Base-by-base conservation (phyloP, 2,329 filamentous ascomycete genomes). In the Phialophora macrospora region DNA sequence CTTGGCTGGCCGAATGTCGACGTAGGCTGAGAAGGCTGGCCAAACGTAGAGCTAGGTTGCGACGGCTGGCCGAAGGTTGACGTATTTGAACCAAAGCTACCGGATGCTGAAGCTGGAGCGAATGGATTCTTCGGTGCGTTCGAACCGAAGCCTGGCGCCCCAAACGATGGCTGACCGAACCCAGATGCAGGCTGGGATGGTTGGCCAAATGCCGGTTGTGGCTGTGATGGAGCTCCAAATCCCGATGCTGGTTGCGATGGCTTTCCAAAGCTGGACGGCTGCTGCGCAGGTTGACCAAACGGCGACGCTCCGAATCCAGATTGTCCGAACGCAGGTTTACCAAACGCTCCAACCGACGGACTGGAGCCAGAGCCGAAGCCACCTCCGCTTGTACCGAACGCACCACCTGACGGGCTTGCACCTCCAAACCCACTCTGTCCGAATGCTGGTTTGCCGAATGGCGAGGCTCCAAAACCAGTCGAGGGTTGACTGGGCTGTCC, bases 391-490 rank as follows among this genome's bases (percentile, higher is more conserved):
- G 62, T 55, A 30, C 60, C 65, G 32, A 67, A 66, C 2, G 55
- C 60, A 48, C 64, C 48, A 7, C 30, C 55, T 28, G 46, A 24
- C 20, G 55, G 52, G 26, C 62, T 54, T 62, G 58, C 46, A 7
- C 54, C 41, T 8, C 62, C 65, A 49, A 67, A 62, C 11, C 65
- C 62, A 41, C 24, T 73, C 17, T 71, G 72, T 22, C 76, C 79
- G 71, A 86, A 86, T 1, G 84, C 66, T 26, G 76, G 72, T 78
- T 83, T 69, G 72, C 69, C 67, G 71, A 76, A 56, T 60, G 69
- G 65, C 63, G 73, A 63, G 51, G 74, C 52, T 70, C 61, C 72
- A n/a, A 75, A 76, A 51, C 77, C 75, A 4, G 68, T 66, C 41
- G 65, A 67, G 28, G 63, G 55, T 52, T 71, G 67, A 46, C 34